phyloP scores from a whole-genome alignment of 2,329 filamentous ascomycete genomes.

The Alternaria burnsii region DNA sequence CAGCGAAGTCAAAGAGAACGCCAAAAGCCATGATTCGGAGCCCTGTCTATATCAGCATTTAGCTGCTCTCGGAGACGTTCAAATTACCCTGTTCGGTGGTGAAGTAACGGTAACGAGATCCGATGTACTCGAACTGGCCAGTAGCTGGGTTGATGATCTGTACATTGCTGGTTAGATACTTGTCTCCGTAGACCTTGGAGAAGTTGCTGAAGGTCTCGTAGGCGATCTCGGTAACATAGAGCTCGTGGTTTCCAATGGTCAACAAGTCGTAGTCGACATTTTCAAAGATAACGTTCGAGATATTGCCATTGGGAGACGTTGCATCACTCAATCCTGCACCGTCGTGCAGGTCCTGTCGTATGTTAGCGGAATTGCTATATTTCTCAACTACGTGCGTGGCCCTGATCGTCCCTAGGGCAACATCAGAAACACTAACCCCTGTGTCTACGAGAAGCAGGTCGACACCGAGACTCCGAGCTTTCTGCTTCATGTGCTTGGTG shows the following conservation, averaged over 20 bases:
- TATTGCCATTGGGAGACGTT: constrained; percentile 64
- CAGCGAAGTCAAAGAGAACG: constrained; percentile 60
- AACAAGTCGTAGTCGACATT: constrained; percentile 64
- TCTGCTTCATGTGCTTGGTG: constrained; percentile 66
- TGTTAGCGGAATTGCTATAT: constrained; percentile 3
- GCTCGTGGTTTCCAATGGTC: constrained; percentile 70
- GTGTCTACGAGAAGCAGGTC: constrained; percentile 70
- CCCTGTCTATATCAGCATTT: constrained; percentile 30
- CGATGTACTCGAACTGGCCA: constrained; percentile 57
- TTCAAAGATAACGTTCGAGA: constrained; percentile 63
- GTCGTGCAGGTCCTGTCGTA: constrained; percentile 67
- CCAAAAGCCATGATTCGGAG: constrained; percentile 63
- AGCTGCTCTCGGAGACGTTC: background rate
- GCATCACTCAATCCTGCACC: constrained; percentile 70
- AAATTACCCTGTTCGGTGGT: constrained; percentile 55
- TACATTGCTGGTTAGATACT: constrained; percentile 64
- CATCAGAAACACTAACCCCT: constrained; percentile 49
- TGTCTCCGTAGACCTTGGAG: constrained; percentile 64
- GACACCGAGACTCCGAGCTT: constrained; percentile 64
- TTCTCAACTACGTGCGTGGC: background rate
- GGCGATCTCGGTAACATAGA: constrained; percentile 69
- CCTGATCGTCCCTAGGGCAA: constrained; percentile 2
- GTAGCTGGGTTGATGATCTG: constrained; percentile 58
- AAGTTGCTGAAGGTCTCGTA: constrained; percentile 70
- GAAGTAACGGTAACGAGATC: constrained; percentile 60